Evolutionary conservation across 2,329 filamentous ascomycete genomes (phyloP), one percentile per base, ranked within the genome.

Genomic region (Ceratocystis diversiconidia): DNA sequence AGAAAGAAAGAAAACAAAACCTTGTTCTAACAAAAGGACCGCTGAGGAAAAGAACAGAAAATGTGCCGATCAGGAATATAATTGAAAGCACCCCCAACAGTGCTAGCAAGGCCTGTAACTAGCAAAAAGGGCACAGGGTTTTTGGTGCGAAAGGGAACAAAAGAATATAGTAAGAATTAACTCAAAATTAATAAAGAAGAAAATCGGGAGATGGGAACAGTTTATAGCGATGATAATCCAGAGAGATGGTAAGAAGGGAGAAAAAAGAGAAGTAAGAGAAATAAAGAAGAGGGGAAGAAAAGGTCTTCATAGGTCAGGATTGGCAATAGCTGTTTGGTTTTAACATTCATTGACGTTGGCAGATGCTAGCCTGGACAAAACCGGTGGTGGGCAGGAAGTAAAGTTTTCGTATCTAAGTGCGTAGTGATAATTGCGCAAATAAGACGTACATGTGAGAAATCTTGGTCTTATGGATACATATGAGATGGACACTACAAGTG

Each of bases 121-220:
- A 63, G 32, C 5, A n/a, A 52, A 46, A 50, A 41, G 22, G 22
- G 19, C 12, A 10, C 61, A 48, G 32, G 44, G 30, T n/a, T 28
- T 15, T 41, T 12, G 36, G 36, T 12, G 3, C 36, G 12, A 41
- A 12, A 10, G 30, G 50, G 32, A 28, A 55, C 7, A 63, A 28
- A 32, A 63, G n/a, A 36, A 28, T 28, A 46, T 25, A 46, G 8
- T 15, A 19, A 63, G 6, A 12, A n/a, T 17, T 30, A 48, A 15
- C 36, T 41, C 36, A 22, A 8, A 25, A 52, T n/a, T 8, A 41
- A 22, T 22, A 41, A 44, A 41, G n/a, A 75, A 67, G 69, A 65
- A 50, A 61, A 36, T 41, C 36, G 36, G 3, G 36, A 41, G 36
- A 41, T 41, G 36, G 36, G 36, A 41, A 4, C 5, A 41, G 36